A percentile compares a stretch with the other conserved stretches of the same genome.
phyloP scores from a whole-genome alignment of 2,329 filamentous ascomycete genomes.

The Ambrosiella cleistominuta region DNA sequence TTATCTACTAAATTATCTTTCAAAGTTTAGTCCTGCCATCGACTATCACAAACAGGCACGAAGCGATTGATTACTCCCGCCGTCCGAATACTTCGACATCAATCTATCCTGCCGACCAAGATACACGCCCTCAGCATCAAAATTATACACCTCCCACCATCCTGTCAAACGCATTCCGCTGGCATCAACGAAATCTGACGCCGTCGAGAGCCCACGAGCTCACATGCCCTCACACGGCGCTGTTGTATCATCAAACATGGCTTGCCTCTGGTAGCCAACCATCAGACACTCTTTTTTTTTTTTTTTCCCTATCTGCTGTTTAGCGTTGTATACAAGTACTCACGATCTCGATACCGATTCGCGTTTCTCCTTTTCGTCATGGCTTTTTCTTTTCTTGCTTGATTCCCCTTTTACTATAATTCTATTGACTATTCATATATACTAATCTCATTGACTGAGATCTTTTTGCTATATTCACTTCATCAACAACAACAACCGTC shows the following conservation, averaged over 20 bases:
- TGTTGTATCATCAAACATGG: neutral
- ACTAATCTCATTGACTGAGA: neutral
- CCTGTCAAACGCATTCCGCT: neutral
- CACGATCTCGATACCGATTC: constrained; percentile 16
- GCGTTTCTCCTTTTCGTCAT: neutral
- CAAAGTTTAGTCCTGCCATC: no score
- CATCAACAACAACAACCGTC: neutral
- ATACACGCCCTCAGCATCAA: neutral
- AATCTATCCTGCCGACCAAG: no score
- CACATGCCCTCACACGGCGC: neutral
- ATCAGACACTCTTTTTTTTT: neutral
- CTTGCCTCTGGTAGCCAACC: constrained; percentile 4
- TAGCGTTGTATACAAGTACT: neutral
- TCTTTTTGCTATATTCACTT: neutral
- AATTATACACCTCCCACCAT: neutral
- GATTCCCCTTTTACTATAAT: neutral
- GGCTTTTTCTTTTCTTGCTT: neutral
- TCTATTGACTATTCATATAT: neutral
- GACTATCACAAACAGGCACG: no score
- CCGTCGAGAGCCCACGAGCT: neutral
- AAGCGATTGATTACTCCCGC: no score
- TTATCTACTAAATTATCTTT: constrained; percentile 1
- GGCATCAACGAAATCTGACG: neutral
- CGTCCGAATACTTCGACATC: no score
- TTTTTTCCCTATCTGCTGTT: neutral